Percentiles rank a stretch among this genome's conserved stretches.
phyloP scores from a whole-genome alignment of 164 flowering plant species.

The Liriodendron chinense region DNA sequence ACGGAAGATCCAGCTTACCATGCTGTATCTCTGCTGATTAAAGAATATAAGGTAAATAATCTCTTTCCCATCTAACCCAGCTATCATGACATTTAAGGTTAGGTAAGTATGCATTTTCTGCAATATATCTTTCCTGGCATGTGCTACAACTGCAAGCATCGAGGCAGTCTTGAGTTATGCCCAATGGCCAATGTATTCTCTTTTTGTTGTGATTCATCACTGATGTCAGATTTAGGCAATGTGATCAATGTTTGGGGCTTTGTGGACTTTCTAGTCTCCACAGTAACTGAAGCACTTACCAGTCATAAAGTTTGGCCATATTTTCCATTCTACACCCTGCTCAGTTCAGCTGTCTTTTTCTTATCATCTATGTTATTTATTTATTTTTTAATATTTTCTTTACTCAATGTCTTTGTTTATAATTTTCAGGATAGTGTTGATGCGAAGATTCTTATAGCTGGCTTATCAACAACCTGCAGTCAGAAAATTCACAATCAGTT shows the following conservation, averaged over 20 bases:
- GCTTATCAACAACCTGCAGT: conserved; percentile 93
- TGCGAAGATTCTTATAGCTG: conserved; percentile 78
- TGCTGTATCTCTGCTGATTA: conserved; percentile 57
- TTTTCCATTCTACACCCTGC: not conserved
- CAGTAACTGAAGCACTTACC: not conserved
- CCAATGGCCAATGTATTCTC: not conserved
- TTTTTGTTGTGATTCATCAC: not conserved
- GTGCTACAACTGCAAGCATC: not conserved
- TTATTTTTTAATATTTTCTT: conserved; percentile 11
- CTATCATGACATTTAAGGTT: not conserved
- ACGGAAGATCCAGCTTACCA: conserved; percentile 89
- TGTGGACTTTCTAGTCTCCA: not conserved
- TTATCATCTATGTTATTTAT: no score
- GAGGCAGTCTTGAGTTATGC: not conserved
- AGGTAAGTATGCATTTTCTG: not conserved
- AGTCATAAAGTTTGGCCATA: not conserved
- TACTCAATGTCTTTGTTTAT: conserved; percentile 15
- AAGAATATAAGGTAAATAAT: conserved; percentile 55
- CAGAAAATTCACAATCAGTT: conserved; percentile 98
- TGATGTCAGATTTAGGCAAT: not conserved
- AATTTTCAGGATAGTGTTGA: conserved; percentile 67
- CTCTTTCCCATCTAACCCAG: not conserved
- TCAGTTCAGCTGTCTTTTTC: not conserved
- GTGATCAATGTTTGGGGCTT: not conserved
- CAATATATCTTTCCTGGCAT: not conserved